Evolutionary conservation across 2,329 filamentous ascomycete genomes (phyloP), one percentile per base, ranked within the genome.

Genomic region (Penicillium sp.): DNA sequence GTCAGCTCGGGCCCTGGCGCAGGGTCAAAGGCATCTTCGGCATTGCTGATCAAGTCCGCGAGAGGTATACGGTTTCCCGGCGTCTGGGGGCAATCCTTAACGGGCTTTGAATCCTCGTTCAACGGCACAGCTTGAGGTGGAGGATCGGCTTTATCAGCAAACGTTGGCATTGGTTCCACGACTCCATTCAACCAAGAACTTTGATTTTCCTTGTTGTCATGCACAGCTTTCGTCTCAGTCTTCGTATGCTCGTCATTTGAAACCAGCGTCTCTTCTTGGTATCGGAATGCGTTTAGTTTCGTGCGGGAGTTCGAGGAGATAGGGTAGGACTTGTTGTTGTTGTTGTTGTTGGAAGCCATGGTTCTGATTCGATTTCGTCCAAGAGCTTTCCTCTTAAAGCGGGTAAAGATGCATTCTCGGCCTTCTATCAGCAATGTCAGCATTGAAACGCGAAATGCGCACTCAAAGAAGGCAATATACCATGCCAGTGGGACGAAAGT

Each of bases 41-140:
- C 80, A 68, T 86, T 85, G 61, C 84, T 84, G 47, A 88, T 84
- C 35, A 88, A 75, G 61, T 87, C 85, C 35, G 84, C 83, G 13
- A 88, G 74, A 24, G 85, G 83, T 40, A 87, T 79, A 56, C 84
- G 77, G 44, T 85, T 82, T 24, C 81, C 82, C 2, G 86, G 85
- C 14, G 85, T 88, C 41, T 84, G 85, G 2, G 85, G 85, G 51
- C 77, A 77, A 59, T 76, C 75, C 53, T 72, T 76, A 51, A 59
- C 54, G 1, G 60, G 60, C 43, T 71, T 75, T 7, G 60, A 10
- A 40, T 76, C 73, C 47, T 66, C 61, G 27, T 22, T 60, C 19
- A 57, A 51, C 39, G 70, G 63, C 11, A 54, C 62, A 22, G 56
- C 54, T 50, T 66, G 61, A 16, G 55, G 58, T 14, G 59, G 64